These are phyloP conservation scores for Pyrenochaeta sp. DNA, from an alignment of 2,329 filamentous ascomycete genomes.

Conservation along the genomic window DNA sequence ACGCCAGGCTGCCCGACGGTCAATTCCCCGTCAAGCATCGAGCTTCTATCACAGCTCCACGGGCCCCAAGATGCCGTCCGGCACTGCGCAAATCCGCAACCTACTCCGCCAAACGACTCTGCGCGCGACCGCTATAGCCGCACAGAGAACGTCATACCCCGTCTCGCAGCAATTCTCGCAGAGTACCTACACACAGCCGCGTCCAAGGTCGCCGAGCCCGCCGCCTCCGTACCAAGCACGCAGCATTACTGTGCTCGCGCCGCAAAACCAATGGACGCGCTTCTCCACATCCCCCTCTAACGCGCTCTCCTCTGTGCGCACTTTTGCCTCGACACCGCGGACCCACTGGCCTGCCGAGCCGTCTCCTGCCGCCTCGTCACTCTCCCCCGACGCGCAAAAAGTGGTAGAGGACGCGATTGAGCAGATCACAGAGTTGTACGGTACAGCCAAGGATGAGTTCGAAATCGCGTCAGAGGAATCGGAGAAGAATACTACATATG, in stretches of 20 bases:
- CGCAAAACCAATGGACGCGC: slow-evolving; percentile 43
- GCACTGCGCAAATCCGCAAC: slow-evolving; percentile 34
- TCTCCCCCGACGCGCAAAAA: slow-evolving; percentile 30
- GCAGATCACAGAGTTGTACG: slow-evolving; percentile 48
- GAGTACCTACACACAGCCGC: slow-evolving; percentile 15
- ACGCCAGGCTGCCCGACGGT: slow-evolving; percentile 13
- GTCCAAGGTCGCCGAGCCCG: slow-evolving; percentile 32
- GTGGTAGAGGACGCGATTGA: slow-evolving; percentile 44
- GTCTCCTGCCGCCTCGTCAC: slow-evolving; percentile 6
- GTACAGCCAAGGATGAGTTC: slow-evolving; percentile 54
- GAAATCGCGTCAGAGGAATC: slow-evolving; percentile 63
- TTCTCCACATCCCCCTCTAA: slow-evolving; percentile 37
- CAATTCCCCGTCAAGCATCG: slow-evolving; percentile 12
- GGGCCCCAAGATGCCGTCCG: slow-evolving; percentile 33
- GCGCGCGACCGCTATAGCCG: slow-evolving; percentile 32
- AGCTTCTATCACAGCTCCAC: slow-evolving; percentile 23
- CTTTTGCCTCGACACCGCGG: slow-evolving; percentile 30
- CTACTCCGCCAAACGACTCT: slow-evolving; percentile 40
- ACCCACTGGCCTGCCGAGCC: slow-evolving; percentile 12
- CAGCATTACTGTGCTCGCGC: slow-evolving; percentile 33
- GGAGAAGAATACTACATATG: slow-evolving; percentile 64
- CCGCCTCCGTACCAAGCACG: slow-evolving; percentile 36
- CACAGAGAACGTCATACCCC: slow-evolving; percentile 29
- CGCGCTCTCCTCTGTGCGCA: slow-evolving; percentile 42
- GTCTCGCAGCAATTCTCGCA: slow-evolving; percentile 30